Conservation (phyloP, 352 stramenopile species). For the Phytophthora brassicae region DNA sequence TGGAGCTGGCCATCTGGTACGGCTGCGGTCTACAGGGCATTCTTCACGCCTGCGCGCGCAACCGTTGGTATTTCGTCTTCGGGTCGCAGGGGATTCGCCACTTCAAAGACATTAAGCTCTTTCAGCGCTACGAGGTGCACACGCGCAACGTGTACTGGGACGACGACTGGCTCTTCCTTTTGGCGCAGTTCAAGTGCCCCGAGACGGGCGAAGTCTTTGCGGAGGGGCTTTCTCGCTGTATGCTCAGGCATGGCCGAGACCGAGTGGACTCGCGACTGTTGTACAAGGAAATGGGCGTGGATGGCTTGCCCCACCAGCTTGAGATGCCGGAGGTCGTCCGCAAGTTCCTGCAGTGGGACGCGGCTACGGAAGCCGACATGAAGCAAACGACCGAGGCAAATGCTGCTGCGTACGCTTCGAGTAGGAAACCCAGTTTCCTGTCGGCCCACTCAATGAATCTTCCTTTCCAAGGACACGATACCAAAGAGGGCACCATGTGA, state of each 20-base stretch:
- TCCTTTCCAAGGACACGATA: conserved; percentile 35
- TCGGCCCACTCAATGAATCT: conserved; percentile 76
- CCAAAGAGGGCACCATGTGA: conserved; percentile 13
- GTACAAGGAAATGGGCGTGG: conserved; percentile 58
- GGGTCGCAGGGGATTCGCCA: conserved; percentile 68
- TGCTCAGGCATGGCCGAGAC: conserved; percentile 57
- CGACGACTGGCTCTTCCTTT: conserved; percentile 70
- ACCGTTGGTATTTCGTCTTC: conserved; percentile 73
- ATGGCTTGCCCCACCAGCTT: conserved; percentile 40
- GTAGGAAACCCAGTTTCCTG: conserved; percentile 35
- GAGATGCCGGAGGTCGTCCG: conserved; percentile 51
- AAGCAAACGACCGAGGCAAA: conserved; percentile 47
- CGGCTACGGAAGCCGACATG: conserved; percentile 53
- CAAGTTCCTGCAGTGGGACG: conserved; percentile 62
- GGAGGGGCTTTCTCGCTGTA: conserved; percentile 62
- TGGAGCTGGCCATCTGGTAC: conserved; percentile 78
- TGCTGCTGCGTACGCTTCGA: conserved; percentile 28
- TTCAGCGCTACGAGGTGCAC: conserved; percentile 66
- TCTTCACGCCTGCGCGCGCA: conserved; percentile 50
- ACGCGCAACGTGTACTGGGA: conserved; percentile 74
- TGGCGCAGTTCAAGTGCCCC: conserved; percentile 68
- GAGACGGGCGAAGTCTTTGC: conserved; percentile 64
- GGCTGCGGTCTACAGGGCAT: conserved; percentile 62
- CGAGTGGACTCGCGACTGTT: conserved; percentile 49
- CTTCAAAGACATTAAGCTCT: conserved; percentile 53